Percentiles rank a stretch among this genome's conserved stretches.
These are phyloP conservation scores for Phytophthora nicotianae DNA, from an alignment of 352 stramenopile species.

Conservation along the genomic window DNA sequence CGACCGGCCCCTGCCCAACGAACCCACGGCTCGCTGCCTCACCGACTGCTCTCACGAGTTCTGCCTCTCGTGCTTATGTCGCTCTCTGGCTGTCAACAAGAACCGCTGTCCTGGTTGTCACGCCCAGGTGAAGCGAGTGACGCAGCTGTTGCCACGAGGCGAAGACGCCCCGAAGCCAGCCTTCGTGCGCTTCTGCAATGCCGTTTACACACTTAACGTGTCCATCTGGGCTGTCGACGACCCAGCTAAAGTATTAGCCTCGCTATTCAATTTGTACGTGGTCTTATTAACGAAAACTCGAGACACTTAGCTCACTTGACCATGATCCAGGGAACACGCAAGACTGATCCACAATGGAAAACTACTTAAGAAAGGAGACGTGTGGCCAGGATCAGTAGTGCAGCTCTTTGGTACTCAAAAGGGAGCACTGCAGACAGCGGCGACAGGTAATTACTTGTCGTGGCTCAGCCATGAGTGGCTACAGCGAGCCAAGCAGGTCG, in stretches of 20 bases:
- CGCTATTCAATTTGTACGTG: constrained; percentile 77
- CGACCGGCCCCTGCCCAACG: constrained; percentile 40
- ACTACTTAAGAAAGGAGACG: constrained; percentile 80
- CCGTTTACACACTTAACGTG: constrained; percentile 75
- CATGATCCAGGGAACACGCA: constrained; percentile 58
- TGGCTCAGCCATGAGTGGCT: constrained; percentile 49
- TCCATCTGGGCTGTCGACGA: constrained; percentile 84
- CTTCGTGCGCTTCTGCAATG: constrained; percentile 83
- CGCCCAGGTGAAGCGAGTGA: constrained; percentile 57
- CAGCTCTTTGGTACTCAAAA: constrained; percentile 84
- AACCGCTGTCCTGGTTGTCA: constrained; percentile 78
- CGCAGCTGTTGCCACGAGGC: constrained; percentile 44
- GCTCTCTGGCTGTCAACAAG: constrained; percentile 50
- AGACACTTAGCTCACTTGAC: background rate
- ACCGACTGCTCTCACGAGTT: constrained; percentile 87
- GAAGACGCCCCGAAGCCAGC: constrained; percentile 37
- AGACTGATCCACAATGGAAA: constrained; percentile 81
- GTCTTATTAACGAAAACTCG: background rate
- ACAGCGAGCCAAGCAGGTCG: constrained; percentile 44
- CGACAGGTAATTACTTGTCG: constrained; percentile 21
- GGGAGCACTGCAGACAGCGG: constrained; percentile 23
- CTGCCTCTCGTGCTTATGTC: constrained; percentile 73
- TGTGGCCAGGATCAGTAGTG: constrained; percentile 81
- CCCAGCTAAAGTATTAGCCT: constrained; percentile 59
- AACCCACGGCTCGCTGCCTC: constrained; percentile 52